A percentile compares a stretch with the other conserved stretches of the same genome.
phyloP scores from a whole-genome alignment of 768 basidiomycete species.

The Austroboletus eburneus region DNA sequence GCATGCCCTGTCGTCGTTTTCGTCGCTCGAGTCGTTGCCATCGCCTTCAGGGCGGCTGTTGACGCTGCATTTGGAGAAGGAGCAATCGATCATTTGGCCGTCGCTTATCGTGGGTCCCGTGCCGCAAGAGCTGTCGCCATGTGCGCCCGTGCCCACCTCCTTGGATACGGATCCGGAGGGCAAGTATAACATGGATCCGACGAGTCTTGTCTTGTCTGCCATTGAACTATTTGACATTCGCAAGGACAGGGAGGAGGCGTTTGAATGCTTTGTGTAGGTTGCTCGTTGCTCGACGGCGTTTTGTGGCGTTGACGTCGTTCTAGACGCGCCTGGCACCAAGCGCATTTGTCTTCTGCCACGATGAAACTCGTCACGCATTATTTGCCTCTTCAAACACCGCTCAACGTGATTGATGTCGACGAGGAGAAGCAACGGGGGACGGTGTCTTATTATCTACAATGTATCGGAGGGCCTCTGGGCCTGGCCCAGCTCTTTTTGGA shows the following conservation, averaged over 20 bases:
- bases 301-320: neutral
- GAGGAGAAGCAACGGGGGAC: constrained; percentile 49
- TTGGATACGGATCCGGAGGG: constrained; percentile 50
- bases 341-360: constrained; percentile 68
- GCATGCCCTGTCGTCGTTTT: constrained; percentile 64
- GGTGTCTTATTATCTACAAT: constrained; percentile 56
- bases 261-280: constrained; percentile 75
- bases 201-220: constrained; percentile 68
- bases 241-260: constrained; percentile 71
- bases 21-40: constrained; percentile 71
- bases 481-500: constrained; percentile 75
- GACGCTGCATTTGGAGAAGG: constrained; percentile 79
- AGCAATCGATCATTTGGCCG: constrained; percentile 78
- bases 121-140: constrained; percentile 55
- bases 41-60: constrained; percentile 60
- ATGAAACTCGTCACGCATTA: constrained; percentile 76
- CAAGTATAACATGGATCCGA: constrained; percentile 83
- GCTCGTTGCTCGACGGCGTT: neutral
- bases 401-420: constrained; percentile 30
- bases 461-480: constrained; percentile 61
- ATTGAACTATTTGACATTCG: constrained; percentile 72
- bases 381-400: constrained; percentile 51
- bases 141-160: constrained; percentile 46
- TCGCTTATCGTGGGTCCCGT: constrained; percentile 72
- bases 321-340: constrained; percentile 81